Percentiles rank a stretch among this genome's conserved stretches.
These are phyloP conservation scores for Poronia punctata DNA, from an alignment of 495 filamentous ascomycete species.

Conservation along the genomic window DNA sequence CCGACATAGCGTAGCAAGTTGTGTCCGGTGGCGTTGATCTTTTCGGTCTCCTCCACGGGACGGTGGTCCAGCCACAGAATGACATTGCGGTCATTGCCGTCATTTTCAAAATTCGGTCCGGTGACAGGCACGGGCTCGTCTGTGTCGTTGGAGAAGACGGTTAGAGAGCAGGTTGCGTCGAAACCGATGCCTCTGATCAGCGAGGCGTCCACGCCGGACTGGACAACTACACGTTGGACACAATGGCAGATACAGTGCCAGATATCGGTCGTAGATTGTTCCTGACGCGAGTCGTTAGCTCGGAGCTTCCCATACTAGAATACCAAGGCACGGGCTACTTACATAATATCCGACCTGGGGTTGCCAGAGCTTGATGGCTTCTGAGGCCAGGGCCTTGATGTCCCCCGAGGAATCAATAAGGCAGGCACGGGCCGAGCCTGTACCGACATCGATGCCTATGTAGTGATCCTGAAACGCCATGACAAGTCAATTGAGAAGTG, in stretches of 20 bases:
- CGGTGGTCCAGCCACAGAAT: slow-evolving; percentile 92
- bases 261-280: slow-evolving; percentile 97
- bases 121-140: slow-evolving; percentile 87
- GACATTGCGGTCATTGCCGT: slow-evolving; percentile 76
- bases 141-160: slow-evolving; percentile 81
- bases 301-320: slow-evolving; percentile 1
- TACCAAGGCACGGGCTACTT: slow-evolving; percentile 2
- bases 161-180: slow-evolving; percentile 92
- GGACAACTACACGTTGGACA: slow-evolving; percentile 66
- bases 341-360: slow-evolving; percentile 83
- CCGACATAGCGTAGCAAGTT: slow-evolving; percentile 93
- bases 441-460: slow-evolving; percentile 94
- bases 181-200: slow-evolving; percentile 86
- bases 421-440: slow-evolving; percentile 88
- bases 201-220: slow-evolving; percentile 66
- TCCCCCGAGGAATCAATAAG: slow-evolving; percentile 86
- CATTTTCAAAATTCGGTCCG: slow-evolving; percentile 72
- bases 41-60: slow-evolving; percentile 77
- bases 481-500: slow-evolving; percentile 17
- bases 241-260: slow-evolving; percentile 85
- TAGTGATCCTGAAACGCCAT: slow-evolving; percentile 46
- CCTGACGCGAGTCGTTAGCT: slow-evolving; percentile 42
- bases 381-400: slow-evolving; percentile 83
- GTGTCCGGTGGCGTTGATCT: slow-evolving; percentile 88
- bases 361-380: slow-evolving; percentile 92